A percentile compares a stretch with the other conserved stretches of the same genome.
phyloP scores from a whole-genome alignment of 1,139 yeast species.

The Arxiozyma heterogenica region DNA sequence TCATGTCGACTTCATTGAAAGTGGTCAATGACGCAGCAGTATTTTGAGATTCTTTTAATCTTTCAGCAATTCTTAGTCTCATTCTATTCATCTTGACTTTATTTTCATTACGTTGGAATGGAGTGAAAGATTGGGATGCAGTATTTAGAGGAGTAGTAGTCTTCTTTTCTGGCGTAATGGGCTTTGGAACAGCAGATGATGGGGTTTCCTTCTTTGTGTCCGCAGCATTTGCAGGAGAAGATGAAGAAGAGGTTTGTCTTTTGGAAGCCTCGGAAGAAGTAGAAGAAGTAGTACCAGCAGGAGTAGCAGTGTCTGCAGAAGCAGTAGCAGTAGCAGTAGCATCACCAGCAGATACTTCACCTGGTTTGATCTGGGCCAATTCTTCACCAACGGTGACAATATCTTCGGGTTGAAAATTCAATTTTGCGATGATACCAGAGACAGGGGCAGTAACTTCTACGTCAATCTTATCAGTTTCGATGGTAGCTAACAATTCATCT shows the following conservation, averaged over 20 bases:
- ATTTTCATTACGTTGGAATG: constrained; percentile 76
- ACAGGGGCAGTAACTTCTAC: constrained; percentile 94
- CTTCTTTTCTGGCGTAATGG: constrained; percentile 1
- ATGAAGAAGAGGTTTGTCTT: constrained; percentile 3
- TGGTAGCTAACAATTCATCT: constrained; percentile 92
- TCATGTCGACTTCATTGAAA: constrained; percentile 97
- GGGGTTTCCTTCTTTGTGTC: constrained; percentile 23
- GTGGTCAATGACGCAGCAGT: constrained; percentile 98
- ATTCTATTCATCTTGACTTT: constrained; percentile 98
- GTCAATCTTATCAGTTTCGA: constrained; percentile 97
- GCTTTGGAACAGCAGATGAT: neutral
- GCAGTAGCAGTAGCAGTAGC: constrained; percentile 32
- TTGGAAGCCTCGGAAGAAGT: constrained; percentile 6
- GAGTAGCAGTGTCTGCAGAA: constrained; percentile 11
- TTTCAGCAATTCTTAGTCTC: constrained; percentile 98
- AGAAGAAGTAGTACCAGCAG: constrained; percentile 9
- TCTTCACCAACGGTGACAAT: constrained; percentile 97
- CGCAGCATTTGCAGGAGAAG: constrained; percentile 10
- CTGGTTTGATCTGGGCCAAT: constrained; percentile 80
- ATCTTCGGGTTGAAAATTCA: constrained; percentile 77
- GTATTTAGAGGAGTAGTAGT: constrained; percentile 24
- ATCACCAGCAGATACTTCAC: constrained; percentile 50
- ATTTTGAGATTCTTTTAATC: constrained; percentile 98
- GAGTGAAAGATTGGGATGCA: constrained; percentile 40
- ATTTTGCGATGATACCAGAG: constrained; percentile 80